Evolutionary conservation across 805 yeast genomes (phyloP), one percentile per base, ranked within the genome.

Genomic region (Maudiozyma serrabonitensis): DNA sequence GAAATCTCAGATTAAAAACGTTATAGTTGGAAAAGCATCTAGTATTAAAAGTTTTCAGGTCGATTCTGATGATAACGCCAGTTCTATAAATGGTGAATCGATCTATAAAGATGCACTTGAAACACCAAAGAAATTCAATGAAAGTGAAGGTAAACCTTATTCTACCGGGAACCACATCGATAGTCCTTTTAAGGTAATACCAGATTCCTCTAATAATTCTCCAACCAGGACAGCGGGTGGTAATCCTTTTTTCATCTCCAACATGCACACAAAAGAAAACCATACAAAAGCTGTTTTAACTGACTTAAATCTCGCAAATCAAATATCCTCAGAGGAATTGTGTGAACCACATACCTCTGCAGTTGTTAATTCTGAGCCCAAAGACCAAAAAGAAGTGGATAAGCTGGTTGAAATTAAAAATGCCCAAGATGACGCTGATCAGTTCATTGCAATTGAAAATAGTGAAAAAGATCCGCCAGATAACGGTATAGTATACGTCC

Each of bases 401-500:
- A 41, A 46, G 26, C 8, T 6, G 7, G 18, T 21, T 16, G 38
- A 37, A 7, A 31, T 18, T 15, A 23, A 34, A 34, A n/a, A 31
- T 41, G 18, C 8, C 8, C 16, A 35, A n/a, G 38, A 35, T 35
- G 38, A 35, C 8, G 2, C 8, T 2, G 21, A 37, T 23, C 41
- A 49, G 26, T 13, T 12, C 11, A 26, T 28, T 15, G 38, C 39
- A 7, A 31, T 18, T 15, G 31, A 34, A 34, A n/a, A 31, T 41
- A 40, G n/a, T 2, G 39, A 48, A 25, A 19, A 44, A 11, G 31
- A 44, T 26, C n/a, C 44, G 6, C 35, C 23, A 3, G 65, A 62
- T 54, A 16, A 45, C 23, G 88, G 87, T 11, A 69, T 79, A 32
- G 59, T 81, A 7, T 82, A 81, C 62, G 57, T 82, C 40, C 65